Conservation (phyloP, 2,329 filamentous ascomycete genomes). For the Xylaria sp. region DNA sequence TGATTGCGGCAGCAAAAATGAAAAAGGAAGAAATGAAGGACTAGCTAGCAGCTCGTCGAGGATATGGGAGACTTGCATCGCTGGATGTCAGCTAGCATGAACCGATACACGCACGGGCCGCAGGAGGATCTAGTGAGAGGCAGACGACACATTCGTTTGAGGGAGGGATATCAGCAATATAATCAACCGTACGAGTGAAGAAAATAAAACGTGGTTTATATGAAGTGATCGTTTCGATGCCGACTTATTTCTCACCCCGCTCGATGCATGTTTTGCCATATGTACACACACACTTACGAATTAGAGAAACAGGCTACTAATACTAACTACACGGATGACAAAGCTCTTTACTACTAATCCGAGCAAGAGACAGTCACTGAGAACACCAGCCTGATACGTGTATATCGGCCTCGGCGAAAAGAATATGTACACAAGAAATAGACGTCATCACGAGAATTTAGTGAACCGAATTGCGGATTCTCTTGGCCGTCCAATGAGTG, state of each 20-base stretch:
- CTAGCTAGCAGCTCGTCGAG: neutral
- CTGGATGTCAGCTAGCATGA: constrained; percentile 10
- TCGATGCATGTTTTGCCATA: no score
- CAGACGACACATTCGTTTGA: constrained; percentile 22
- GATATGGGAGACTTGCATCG: neutral
- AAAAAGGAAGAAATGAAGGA: neutral
- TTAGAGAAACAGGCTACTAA: no score
- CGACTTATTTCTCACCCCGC: neutral
- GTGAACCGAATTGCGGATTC: neutral
- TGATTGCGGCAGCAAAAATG: neutral
- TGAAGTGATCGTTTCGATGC: neutral
- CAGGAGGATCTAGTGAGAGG: neutral
- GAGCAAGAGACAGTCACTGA: no score
- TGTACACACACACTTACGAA: no score
- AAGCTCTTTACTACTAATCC: no score
- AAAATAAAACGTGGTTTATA: constrained; percentile 3
- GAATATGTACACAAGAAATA: no score
- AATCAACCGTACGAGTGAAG: neutral
- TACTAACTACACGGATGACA: no score
- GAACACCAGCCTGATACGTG: no score
- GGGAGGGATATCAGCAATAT: constrained; percentile 2
- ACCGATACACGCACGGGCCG: neutral
- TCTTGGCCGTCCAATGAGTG: neutral
- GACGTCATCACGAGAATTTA: neutral
- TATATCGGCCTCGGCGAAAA: no score